Evolutionary conservation across 2,329 filamentous ascomycete genomes (phyloP).

Genomic region (Colletotrichum trifolii): DNA sequence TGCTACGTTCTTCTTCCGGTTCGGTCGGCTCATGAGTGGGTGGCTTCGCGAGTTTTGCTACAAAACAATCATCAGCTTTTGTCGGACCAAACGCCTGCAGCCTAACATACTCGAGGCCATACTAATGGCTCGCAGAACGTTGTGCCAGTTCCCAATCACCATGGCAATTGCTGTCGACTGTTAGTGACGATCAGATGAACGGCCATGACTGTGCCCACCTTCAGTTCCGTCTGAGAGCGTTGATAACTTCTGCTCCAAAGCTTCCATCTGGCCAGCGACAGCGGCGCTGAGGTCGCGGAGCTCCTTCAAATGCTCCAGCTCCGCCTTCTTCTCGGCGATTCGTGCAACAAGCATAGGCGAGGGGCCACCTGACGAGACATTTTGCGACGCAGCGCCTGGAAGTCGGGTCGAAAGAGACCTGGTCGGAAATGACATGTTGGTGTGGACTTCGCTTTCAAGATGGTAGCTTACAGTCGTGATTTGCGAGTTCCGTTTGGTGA

Average conservation of each 20-base stretch:
- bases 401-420: slow-evolving; percentile 73
- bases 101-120: slow-evolving; percentile 80
- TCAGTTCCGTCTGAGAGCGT: slow-evolving; percentile 86
- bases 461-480: too few relatives aligned
- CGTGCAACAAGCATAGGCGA: slow-evolving; percentile 78
- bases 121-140: slow-evolving; percentile 84
- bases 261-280: slow-evolving; percentile 84
- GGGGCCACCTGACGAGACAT: slow-evolving; percentile 63
- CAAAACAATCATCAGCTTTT: slow-evolving; percentile 9
- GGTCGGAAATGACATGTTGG: slow-evolving; percentile 66
- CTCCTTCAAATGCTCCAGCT: slow-evolving; percentile 82
- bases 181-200: not conserved
- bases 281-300: slow-evolving; percentile 82
- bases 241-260: slow-evolving; percentile 79
- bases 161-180: slow-evolving; percentile 75
- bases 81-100: not conserved
- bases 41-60: slow-evolving; percentile 77
- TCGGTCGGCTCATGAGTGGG: slow-evolving; percentile 54
- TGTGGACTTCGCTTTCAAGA: not conserved
- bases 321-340: slow-evolving; percentile 87
- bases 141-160: slow-evolving; percentile 90
- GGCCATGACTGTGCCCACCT: slow-evolving; percentile 57
- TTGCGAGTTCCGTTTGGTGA: too few relatives aligned
- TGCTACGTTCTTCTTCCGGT: slow-evolving; percentile 28
- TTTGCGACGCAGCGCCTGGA: slow-evolving; percentile 68